phyloP scores from a whole-genome alignment of 2,329 filamentous ascomycete genomes.

The Penicillium rolfsii region DNA sequence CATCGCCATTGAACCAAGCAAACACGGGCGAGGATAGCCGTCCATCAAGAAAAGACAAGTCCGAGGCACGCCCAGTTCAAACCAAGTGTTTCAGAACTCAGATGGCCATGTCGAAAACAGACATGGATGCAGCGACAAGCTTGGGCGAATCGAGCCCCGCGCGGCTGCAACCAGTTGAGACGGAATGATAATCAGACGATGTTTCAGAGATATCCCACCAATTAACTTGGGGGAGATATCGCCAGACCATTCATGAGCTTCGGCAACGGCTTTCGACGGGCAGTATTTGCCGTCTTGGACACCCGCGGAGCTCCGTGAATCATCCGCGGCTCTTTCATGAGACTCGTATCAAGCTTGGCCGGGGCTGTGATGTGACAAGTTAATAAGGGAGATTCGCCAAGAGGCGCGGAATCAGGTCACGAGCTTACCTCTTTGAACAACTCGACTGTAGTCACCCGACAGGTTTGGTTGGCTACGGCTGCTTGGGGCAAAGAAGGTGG shows the following conservation, averaged over 20 bases:
- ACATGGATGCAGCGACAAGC: not conserved
- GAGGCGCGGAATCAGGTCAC: not conserved
- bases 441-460: conserved; percentile 56
- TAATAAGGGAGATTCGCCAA: conserved; percentile 29
- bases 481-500: conserved; percentile 58
- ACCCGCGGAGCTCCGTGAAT: conserved; percentile 82
- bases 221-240: conserved; percentile 40
- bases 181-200: conserved; percentile 16
- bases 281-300: conserved; percentile 49
- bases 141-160: conserved; percentile 6
- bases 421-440: conserved; percentile 54
- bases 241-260: conserved; percentile 48
- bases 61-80: not conserved
- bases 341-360: conserved; percentile 76
- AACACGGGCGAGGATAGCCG: not conserved
- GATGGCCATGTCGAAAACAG: not conserved
- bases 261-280: conserved; percentile 47
- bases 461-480: conserved; percentile 51
- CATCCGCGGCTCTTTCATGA: conserved; percentile 90
- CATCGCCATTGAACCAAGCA: conserved; percentile 2
- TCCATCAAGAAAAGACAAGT: conserved; percentile 7
- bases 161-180: conserved; percentile 5
- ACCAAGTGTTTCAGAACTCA: conserved; percentile 9
- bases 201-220: conserved; percentile 21
- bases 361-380: conserved; percentile 64